Base-by-base conservation (phyloP, 257 asterid species). In the Striga asiatica region DNA sequence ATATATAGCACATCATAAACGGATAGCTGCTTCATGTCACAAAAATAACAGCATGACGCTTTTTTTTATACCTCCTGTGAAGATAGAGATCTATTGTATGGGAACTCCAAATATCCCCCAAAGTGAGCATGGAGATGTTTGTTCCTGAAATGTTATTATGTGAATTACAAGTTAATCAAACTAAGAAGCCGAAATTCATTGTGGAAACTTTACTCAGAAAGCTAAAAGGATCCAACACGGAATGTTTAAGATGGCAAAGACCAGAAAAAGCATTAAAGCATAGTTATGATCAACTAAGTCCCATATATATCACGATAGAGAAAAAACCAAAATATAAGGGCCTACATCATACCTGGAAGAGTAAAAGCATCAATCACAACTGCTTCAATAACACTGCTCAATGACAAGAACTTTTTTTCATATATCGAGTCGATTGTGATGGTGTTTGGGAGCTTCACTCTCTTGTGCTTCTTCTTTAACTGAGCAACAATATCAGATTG, bases 21-120 rank as follows among this genome's bases (percentile, higher is more conserved):
- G 10, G 58, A 27, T 49, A 22, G 22, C 42, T 46, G 9, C 19
- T 22, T 23, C n/a, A n/a, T n/a, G n/a, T n/a, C n/a, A n/a, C n/a
- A n/a, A n/a, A n/a, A n/a, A n/a, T n/a, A n/a, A n/a, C n/a, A n/a
- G n/a, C n/a, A n/a, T n/a, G n/a, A n/a, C n/a, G n/a, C n/a, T n/a
- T 22, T 60, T 62, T 48, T 51, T 18, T 58, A 53, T 65, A 84
- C 98, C 98, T 87, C 64, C 83, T 72, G 61, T 92, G 98, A 63
- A 92, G 97, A 76, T 84, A 92, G 32, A 92, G 71, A 73, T 92
- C 97, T 56, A 92, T 82, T 31, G 95, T 84, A 63, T 80, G 82
- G 60, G 95, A 82, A 80, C 98, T 87, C 95, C 96, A 84, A 34
- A 80, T 73, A 67, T 87, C 96, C 20, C 96, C 98, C 80, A 87